A percentile compares a stretch with the other conserved stretches of the same genome.
phyloP scores from a whole-genome alignment of 2,329 filamentous ascomycete species.

The Hypoxylon sp. region DNA sequence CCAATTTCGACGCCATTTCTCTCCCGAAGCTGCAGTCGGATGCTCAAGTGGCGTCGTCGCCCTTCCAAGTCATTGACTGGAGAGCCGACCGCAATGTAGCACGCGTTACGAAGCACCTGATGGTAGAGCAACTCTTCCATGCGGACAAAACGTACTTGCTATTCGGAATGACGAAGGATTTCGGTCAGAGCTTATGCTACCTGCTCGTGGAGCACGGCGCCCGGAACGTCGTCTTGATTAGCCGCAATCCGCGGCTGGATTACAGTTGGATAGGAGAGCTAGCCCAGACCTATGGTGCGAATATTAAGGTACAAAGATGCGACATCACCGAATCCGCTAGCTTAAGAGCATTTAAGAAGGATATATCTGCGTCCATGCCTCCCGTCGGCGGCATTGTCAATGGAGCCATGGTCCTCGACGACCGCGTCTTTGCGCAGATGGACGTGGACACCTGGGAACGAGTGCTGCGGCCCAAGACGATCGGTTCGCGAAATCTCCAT shows the following conservation, averaged over 20 bases:
- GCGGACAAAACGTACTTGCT: conserved; percentile 58
- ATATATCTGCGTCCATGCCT: conserved; percentile 47
- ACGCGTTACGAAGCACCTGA: conserved; percentile 48
- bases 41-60: background rate
- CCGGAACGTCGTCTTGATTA: conserved; percentile 58
- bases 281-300: conserved; percentile 36
- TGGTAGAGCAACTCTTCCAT: conserved; percentile 49
- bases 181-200: conserved; percentile 61
- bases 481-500: conserved; percentile 59
- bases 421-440: conserved; percentile 61
- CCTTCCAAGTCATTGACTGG: conserved; percentile 60
- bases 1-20: conserved; percentile 38
- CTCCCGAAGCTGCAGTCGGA: conserved; percentile 49
- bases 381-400: conserved; percentile 60
- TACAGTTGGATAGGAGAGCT: conserved; percentile 56
- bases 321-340: conserved; percentile 50
- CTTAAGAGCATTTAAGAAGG: conserved; percentile 51
- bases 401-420: conserved; percentile 63
- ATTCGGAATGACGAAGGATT: conserved; percentile 60
- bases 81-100: conserved; percentile 52
- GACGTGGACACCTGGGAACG: conserved; percentile 56
- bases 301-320: conserved; percentile 48
- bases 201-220: conserved; percentile 59
- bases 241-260: conserved; percentile 55
- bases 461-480: conserved; percentile 59